These are phyloP conservation scores for Exophiala mesophila DNA, from an alignment of 2,329 filamentous ascomycete species.

Conservation along the genomic window DNA sequence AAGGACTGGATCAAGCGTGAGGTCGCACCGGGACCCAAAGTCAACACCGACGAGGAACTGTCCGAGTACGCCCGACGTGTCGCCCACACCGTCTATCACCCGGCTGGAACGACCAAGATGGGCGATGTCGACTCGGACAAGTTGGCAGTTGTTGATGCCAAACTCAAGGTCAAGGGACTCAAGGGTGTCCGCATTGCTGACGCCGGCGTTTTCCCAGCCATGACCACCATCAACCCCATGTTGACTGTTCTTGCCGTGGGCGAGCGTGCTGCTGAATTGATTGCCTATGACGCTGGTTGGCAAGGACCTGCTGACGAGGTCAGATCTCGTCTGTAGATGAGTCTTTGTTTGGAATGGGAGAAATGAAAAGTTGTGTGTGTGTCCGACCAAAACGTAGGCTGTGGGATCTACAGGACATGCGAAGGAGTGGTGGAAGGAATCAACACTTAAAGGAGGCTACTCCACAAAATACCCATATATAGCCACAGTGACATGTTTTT, in stretches of 20 bases:
- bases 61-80: constrained; percentile 74
- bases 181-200: constrained; percentile 74
- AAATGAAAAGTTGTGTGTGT: too few relatives aligned
- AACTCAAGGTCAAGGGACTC: constrained; percentile 67
- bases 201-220: constrained; percentile 82
- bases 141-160: constrained; percentile 72
- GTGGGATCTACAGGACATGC: too few relatives aligned
- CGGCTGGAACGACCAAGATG: constrained; percentile 87
- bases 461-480: too few relatives aligned
- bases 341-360: too few relatives aligned
- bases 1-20: constrained; percentile 78
- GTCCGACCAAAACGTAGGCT: too few relatives aligned
- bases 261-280: constrained; percentile 78
- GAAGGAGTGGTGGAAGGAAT: too few relatives aligned
- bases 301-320: constrained; percentile 30
- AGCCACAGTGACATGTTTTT: too few relatives aligned
- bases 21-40: constrained; percentile 68
- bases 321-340: constrained; percentile 2
- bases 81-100: constrained; percentile 87
- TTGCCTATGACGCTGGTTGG: constrained; percentile 69
- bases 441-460: too few relatives aligned
- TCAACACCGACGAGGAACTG: constrained; percentile 73
- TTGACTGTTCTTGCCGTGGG: constrained; percentile 79
- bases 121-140: constrained; percentile 64
- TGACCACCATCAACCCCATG: constrained; percentile 86